Evolutionary conservation across 441 rosid genomes (phyloP), one percentile per base, ranked within the genome.

Genomic region (Manihot esculenta): DNA sequence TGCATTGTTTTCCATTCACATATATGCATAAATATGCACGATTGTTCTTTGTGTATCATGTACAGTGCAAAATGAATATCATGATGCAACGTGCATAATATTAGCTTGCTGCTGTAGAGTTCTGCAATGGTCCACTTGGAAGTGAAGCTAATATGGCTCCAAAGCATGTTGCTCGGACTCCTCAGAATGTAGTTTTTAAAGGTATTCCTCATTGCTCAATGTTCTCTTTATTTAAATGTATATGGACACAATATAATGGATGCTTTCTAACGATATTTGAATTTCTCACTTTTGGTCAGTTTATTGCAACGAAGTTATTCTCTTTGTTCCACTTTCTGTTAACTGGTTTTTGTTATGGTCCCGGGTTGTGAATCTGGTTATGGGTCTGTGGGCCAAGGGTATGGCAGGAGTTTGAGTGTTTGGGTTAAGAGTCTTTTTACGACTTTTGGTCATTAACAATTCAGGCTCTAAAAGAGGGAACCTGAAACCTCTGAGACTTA

Each of bases 131-230:
- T 35, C 87, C 80, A 21, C 83, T 84, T 49, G 82, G 78, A 62
- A 8, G 62, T 59, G 86, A 80, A 51, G 76, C 83, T 41, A 77
- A 72, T 76, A 79, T 69, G 56, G 85, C 76, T 76, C 87, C 82
- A 70, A 87, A 83, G 44, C 89, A 67, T 21, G 74, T 83, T 41
- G 62, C 78, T 68, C 87, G 86, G 50, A 72, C 91, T 59, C 86
- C 94, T 45, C 86, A 73, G 66, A 92, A 87, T 77, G 79, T 92
- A 64, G 61, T 92, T 55, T 79, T 92, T 56, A 92, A 84, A 92
- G 96, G 98, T 92, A 68, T 60, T n/a, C 68, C 58, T 69, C 64
- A 24, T 20, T 66, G 71, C 27, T 12, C 49, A 44, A 61, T 45
- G 15, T 58, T 59, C 30, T 60, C 24, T 49, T 23, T 49, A 5